A percentile compares a stretch with the other conserved stretches of the same genome.
phyloP scores from a whole-genome alignment of 1,284 basidiomycete genomes.

The Microbotryum silenes-acaulis region DNA sequence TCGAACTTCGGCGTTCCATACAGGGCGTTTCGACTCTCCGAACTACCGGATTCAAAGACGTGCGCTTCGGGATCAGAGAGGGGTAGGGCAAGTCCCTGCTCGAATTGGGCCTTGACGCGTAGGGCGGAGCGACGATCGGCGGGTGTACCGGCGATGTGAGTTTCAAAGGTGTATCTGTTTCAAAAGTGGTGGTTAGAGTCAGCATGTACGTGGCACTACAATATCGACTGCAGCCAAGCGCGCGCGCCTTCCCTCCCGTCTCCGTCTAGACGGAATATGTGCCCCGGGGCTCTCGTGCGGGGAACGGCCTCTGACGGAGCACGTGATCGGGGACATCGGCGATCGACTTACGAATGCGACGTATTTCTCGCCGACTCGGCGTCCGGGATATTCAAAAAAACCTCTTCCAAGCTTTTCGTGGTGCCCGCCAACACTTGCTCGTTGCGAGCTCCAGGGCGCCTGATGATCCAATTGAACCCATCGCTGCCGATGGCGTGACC shows the following conservation, averaged over 20 bases:
- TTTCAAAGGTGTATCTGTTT: conserved; percentile 22
- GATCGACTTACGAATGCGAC: conserved; percentile 10
- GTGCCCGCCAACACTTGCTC: conserved; percentile 13
- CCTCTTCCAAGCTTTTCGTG: conserved; percentile 27
- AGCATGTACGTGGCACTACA: no score
- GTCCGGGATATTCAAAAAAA: conserved; percentile 4
- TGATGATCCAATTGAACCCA: no score
- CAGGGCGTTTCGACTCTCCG: conserved; percentile 12
- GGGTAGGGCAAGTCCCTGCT: conserved; percentile 23
- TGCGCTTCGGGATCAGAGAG: conserved; percentile 7
- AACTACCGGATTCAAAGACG: conserved; percentile 31
- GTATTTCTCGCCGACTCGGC: conserved; percentile 2
- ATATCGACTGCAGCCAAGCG: no score
- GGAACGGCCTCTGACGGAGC: no score
- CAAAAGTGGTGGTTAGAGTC: no score
- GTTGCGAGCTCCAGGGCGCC: no score
- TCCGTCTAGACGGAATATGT: no score
- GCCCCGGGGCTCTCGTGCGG: no score
- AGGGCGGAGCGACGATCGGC: conserved; percentile 27
- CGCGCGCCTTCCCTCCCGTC: no score
- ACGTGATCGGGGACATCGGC: no score
- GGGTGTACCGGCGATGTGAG: conserved; percentile 33
- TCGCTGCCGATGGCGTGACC: no score
- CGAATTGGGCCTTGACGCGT: conserved; percentile 31
- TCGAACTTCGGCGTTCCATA: no score